These are phyloP conservation scores for Metschnikowia lachancei DNA, from an alignment of 805 yeast genomes.

Conservation along the genomic window DNA sequence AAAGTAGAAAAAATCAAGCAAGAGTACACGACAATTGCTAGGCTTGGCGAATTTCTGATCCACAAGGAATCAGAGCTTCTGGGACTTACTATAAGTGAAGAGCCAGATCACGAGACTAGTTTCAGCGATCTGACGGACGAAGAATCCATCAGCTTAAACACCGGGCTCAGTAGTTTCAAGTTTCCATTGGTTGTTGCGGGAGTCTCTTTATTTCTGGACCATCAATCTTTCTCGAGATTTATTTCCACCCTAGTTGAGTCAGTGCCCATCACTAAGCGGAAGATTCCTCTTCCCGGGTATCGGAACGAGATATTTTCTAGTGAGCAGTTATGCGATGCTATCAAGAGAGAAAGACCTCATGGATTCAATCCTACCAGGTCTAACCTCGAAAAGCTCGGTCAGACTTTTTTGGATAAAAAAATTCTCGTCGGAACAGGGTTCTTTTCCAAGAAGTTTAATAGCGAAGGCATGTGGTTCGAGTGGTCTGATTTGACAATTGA, in stretches of 20 bases:
- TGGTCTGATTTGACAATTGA: constrained; percentile 37
- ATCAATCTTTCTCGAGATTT: constrained; percentile 23
- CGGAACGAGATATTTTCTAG: constrained; percentile 40
- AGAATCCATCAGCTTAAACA: background rate
- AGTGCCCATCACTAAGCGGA: constrained; percentile 30
- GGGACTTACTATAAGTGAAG: background rate
- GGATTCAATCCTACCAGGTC: constrained; percentile 36
- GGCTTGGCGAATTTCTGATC: constrained; percentile 31
- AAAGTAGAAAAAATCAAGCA: constrained; percentile 29
- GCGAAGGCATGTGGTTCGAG: constrained; percentile 45
- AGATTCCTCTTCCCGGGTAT: constrained; percentile 41
- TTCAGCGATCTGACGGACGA: background rate
- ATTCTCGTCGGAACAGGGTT: constrained; percentile 33
- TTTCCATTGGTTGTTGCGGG: constrained; percentile 38
- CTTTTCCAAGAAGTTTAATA: constrained; percentile 35
- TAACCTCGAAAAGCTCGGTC: constrained; percentile 42
- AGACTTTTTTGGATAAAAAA: constrained; percentile 34
- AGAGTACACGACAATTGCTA: constrained; percentile 30
- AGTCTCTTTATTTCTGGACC: constrained; percentile 15
- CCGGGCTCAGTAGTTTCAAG: constrained; percentile 10
- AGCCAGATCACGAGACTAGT: background rate
- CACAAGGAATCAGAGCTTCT: constrained; percentile 1
- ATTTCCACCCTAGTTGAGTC: constrained; percentile 22
- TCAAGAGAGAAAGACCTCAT: constrained; percentile 26
- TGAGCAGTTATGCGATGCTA: constrained; percentile 33